Percentiles rank a stretch among this genome's conserved stretches.
phyloP scores from a whole-genome alignment of 2,329 filamentous ascomycete species.

The Pyricularia sp. region DNA sequence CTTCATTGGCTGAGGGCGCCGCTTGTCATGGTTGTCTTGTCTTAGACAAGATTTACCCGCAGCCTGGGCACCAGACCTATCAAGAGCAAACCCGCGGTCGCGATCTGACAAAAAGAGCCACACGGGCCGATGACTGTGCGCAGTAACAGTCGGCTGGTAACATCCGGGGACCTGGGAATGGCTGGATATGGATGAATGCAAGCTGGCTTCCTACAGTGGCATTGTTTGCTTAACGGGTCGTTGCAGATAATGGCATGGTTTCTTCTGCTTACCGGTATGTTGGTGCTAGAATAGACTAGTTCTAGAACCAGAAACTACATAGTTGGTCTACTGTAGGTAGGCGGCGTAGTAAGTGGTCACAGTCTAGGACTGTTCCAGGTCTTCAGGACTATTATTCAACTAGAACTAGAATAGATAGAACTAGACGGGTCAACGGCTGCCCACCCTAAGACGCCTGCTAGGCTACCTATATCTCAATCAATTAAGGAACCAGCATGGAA shows the following conservation, averaged over 20 bases:
- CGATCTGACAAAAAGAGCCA: neutral
- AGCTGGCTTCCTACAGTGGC: neutral
- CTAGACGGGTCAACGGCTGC: neutral
- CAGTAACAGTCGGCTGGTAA: neutral
- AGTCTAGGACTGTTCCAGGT: too few relatives aligned
- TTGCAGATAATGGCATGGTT: neutral
- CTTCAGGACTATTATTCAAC: neutral
- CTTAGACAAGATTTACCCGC: neutral
- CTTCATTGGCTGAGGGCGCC: neutral
- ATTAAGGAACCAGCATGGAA: neutral
- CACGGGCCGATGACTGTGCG: neutral
- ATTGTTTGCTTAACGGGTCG: neutral
- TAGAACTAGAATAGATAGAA: neutral
- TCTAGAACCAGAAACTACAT: too few relatives aligned
- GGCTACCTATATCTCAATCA: neutral
- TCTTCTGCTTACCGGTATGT: neutral
- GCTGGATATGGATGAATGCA: neutral
- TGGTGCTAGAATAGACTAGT: neutral
- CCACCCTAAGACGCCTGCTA: neutral
- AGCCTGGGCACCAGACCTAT: neutral
- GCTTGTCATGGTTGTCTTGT: neutral
- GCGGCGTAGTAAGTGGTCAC: neutral
- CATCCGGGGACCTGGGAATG: neutral
- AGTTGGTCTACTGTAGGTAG: neutral
- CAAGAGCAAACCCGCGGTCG: neutral